A percentile compares a stretch with the other conserved stretches of the same genome.
These are phyloP conservation scores for Conoideocrella luteorostrata DNA, from an alignment of 2,329 filamentous ascomycete genomes.

Conservation along the genomic window DNA sequence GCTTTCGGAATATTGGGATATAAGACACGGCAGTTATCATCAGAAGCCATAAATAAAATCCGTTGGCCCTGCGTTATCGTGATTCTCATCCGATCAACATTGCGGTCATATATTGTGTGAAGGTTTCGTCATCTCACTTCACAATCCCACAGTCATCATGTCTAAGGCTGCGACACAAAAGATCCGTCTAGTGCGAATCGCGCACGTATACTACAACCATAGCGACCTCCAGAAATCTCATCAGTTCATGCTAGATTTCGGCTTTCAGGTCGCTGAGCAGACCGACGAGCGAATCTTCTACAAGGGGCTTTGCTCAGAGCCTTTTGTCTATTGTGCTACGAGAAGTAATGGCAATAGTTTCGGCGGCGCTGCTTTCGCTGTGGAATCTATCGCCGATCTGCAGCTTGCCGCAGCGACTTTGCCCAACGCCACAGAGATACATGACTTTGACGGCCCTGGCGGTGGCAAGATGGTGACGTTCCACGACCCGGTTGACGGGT, in stretches of 20 bases:
- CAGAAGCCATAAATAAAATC: too few relatives aligned
- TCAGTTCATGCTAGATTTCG: constrained; percentile 42
- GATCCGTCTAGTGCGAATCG: constrained; percentile 14
- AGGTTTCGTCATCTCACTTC: too few relatives aligned
- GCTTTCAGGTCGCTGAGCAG: constrained; percentile 33
- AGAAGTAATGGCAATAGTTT: constrained; percentile 43
- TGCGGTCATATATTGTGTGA: too few relatives aligned
- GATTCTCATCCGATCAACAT: too few relatives aligned
- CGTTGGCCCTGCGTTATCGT: too few relatives aligned
- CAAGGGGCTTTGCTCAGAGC: constrained; percentile 54
- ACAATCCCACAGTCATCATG: too few relatives aligned
- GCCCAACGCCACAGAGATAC: constrained; percentile 39
- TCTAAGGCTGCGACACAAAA: constrained; percentile 20
- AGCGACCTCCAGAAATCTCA: constrained; percentile 33
- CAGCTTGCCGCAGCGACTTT: constrained; percentile 40
- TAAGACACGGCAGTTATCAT: too few relatives aligned
- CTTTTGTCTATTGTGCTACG: constrained; percentile 51
- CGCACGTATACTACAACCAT: constrained; percentile 44
- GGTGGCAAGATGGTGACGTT: constrained; percentile 49
- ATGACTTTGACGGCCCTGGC: constrained; percentile 42
- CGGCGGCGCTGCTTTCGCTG: constrained; percentile 51
- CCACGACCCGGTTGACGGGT: constrained; percentile 47
- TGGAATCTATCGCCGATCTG: constrained; percentile 50
- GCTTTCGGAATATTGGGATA: too few relatives aligned
- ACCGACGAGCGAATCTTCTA: constrained; percentile 46